Evolutionary conservation across 1,284 basidiomycete genomes (phyloP).

Genomic region (Moesziomyces parantarcticus): DNA sequence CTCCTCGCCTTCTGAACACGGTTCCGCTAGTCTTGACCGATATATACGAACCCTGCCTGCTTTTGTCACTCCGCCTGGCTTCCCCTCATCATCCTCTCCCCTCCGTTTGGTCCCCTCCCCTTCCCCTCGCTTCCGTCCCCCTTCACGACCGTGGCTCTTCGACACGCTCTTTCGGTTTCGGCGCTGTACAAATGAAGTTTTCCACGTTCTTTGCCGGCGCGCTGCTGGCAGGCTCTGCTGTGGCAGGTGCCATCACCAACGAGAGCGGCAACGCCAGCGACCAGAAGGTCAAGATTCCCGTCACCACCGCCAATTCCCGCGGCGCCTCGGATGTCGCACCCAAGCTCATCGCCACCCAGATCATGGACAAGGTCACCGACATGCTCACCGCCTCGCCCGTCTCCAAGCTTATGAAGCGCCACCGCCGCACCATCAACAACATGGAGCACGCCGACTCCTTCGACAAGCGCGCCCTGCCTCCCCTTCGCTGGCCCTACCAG

Average conservation of each 20-base stretch:
- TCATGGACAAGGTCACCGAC: slow-evolving; percentile 18
- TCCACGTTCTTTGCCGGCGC: slow-evolving; percentile 15
- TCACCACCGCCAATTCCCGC: slow-evolving; percentile 43
- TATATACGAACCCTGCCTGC: too few relatives aligned
- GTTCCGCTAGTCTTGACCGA: too few relatives aligned
- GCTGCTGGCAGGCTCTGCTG: slow-evolving; percentile 17
- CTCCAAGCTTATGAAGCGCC: slow-evolving; percentile 19
- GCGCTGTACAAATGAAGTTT: slow-evolving; percentile 25
- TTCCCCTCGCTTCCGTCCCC: not conserved
- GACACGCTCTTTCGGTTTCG: not conserved
- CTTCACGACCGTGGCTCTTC: not conserved
- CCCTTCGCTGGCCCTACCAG: slow-evolving; percentile 45
- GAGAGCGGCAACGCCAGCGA: not conserved
- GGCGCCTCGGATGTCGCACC: slow-evolving; percentile 26
- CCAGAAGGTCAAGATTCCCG: slow-evolving; percentile 10
- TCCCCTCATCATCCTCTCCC: not conserved
- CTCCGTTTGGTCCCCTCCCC: not conserved
- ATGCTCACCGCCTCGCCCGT: slow-evolving; percentile 15
- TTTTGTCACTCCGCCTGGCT: too few relatives aligned
- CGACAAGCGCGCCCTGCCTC: slow-evolving; percentile 13
- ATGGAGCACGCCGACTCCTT: not conserved
- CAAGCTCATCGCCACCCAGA: slow-evolving; percentile 18
- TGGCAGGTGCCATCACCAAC: slow-evolving; percentile 8
- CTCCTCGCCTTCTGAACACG: too few relatives aligned
- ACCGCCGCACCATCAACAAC: slow-evolving; percentile 6